A percentile compares a stretch with the other conserved stretches of the same genome.
phyloP scores from a whole-genome alignment of 495 filamentous ascomycete genomes.

The Apiosordaria backusii region DNA sequence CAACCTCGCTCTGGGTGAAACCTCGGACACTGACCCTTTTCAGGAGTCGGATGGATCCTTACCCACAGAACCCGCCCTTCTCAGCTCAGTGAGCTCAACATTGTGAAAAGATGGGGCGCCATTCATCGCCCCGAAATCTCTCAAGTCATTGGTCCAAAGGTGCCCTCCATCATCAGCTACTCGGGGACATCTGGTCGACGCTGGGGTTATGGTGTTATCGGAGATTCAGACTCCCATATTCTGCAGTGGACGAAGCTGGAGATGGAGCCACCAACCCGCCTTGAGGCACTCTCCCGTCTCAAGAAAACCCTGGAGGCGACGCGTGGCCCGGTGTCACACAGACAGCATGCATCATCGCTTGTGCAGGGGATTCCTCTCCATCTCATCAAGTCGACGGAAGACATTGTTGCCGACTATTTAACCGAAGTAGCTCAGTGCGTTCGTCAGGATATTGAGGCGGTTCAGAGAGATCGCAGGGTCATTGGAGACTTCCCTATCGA shows the following conservation, averaged over 20 bases:
- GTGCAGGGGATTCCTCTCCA: constrained; percentile 2
- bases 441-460: neutral
- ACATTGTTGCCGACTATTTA: neutral
- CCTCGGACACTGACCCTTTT: neutral
- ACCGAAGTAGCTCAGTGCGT: neutral
- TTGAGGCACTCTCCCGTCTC: neutral
- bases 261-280: neutral
- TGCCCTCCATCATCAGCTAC: neutral
- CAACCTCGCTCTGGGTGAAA: neutral
- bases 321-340: neutral
- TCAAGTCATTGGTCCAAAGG: neutral
- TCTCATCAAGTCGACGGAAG: neutral
- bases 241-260: constrained; percentile 1
- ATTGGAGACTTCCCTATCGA: neutral
- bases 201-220: neutral
- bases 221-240: neutral
- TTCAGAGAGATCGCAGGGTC: neutral
- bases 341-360: neutral
- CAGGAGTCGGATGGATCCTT: neutral
- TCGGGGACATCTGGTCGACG: neutral
- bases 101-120: neutral
- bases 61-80: neutral
- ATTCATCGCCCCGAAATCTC: neutral
- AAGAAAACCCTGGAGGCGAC: constrained; percentile 1
- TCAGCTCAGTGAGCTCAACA: neutral